These are phyloP conservation scores for Yamadazyma tumulicola DNA, from an alignment of 805 yeast species.

Conservation along the genomic window DNA sequence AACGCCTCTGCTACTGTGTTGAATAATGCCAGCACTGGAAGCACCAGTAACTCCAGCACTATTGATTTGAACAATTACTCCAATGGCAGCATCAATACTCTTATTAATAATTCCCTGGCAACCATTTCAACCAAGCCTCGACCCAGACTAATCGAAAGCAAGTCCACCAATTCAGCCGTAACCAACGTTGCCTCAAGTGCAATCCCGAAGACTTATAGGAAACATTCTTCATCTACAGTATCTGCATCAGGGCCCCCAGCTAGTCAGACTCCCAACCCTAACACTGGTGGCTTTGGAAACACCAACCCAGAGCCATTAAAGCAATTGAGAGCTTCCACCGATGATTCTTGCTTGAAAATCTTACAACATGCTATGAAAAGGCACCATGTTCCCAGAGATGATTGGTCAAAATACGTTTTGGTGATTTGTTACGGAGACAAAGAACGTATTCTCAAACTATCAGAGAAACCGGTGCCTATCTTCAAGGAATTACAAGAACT, in stretches of 20 bases:
- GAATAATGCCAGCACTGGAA: neutral
- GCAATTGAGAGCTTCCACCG: conserved; percentile 79
- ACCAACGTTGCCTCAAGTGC: conserved; percentile 15
- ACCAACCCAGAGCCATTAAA: conserved; percentile 63
- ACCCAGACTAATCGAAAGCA: conserved; percentile 25
- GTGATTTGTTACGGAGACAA: conserved; percentile 89
- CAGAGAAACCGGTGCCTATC: conserved; percentile 84
- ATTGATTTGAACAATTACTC: neutral
- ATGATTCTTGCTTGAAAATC: conserved; percentile 87
- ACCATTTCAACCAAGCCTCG: conserved; percentile 8
- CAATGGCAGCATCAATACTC: neutral
- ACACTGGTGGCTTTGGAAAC: conserved; percentile 7
- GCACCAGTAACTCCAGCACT: too few relatives aligned
- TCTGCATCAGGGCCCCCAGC: conserved; percentile 3
- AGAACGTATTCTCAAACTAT: conserved; percentile 76
- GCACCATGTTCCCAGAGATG: conserved; percentile 71
- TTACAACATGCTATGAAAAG: conserved; percentile 85
- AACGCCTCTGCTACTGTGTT: conserved; percentile 3
- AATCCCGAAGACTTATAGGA: conserved; percentile 8
- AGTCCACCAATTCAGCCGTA: conserved; percentile 20
- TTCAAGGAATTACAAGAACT: conserved; percentile 81
- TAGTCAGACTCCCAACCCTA: conserved; percentile 12
- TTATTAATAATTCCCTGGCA: neutral
- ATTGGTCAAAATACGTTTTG: conserved; percentile 84
- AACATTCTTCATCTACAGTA: conserved; percentile 12